Percentiles rank a stretch among this genome's conserved stretches.
phyloP scores from a whole-genome alignment of 768 basidiomycete genomes.

The Tricholoma sp. region DNA sequence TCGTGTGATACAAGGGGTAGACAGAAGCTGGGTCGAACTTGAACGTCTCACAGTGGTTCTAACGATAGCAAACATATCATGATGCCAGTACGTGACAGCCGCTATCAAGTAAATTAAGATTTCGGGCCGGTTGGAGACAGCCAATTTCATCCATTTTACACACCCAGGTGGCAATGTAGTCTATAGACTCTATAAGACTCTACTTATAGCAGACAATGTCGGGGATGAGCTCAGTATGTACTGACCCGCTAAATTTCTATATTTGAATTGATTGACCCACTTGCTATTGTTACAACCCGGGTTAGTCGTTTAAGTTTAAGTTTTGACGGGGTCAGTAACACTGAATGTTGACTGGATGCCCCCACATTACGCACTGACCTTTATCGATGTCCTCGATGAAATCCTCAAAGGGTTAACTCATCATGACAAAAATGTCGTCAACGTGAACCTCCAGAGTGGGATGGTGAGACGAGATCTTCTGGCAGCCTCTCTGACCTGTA shows the following conservation, averaged over 20 bases:
- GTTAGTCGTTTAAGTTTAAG: too few relatives aligned
- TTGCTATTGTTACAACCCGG: too few relatives aligned
- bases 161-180: too few relatives aligned
- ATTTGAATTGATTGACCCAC: too few relatives aligned
- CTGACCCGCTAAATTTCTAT: too few relatives aligned
- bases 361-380: neutral
- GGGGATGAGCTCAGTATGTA: too few relatives aligned
- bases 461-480: neutral
- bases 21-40: slow-evolving; percentile 9
- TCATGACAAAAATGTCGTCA: neutral
- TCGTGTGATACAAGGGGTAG: slow-evolving; percentile 1
- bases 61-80: neutral
- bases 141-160: too few relatives aligned
- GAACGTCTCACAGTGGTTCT: slow-evolving; percentile 4
- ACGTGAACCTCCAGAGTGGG: neutral
- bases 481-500: neutral
- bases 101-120: neutral
- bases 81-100: neutral
- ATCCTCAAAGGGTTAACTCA: neutral
- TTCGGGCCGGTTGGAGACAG: neutral
- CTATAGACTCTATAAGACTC: too few relatives aligned
- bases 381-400: neutral
- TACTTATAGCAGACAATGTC: too few relatives aligned
- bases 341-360: neutral
- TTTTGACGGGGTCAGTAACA: too few relatives aligned